A percentile compares a stretch with the other conserved stretches of the same genome.
Conservation (phyloP, 176 grass and related monocot genomes). For the Triticum turgidum region DNA sequence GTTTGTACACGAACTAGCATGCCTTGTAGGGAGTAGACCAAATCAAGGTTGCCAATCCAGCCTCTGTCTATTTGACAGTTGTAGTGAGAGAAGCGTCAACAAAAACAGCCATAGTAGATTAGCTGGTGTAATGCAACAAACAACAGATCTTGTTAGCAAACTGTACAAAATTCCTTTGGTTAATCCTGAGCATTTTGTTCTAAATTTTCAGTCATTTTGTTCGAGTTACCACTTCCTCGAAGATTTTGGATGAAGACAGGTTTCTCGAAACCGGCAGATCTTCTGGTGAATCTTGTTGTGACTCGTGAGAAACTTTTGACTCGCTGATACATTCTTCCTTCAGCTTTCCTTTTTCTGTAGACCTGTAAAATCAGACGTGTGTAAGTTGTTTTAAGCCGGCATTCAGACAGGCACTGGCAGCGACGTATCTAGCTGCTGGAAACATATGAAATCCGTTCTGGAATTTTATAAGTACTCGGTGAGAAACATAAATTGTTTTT, state of each 20-base stretch:
- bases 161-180: slow-evolving; percentile 22
- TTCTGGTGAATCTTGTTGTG: not conserved
- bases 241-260: not conserved
- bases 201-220: not conserved
- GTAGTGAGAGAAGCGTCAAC: not conserved
- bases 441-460: not conserved
- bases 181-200: not conserved
- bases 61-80: slow-evolving; percentile 5
- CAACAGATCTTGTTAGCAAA: not conserved
- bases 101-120: not conserved
- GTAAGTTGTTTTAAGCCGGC: not conserved
- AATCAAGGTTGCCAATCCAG: slow-evolving; percentile 19
- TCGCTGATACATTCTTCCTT: not conserved
- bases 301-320: not conserved
- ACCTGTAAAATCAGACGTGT: not conserved
- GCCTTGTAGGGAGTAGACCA: not conserved
- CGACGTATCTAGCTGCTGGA: not conserved
- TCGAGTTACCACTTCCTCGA: not conserved
- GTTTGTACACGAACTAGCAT: slow-evolving; percentile 19
- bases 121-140: not conserved
- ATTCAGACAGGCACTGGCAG: not conserved
- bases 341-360: not conserved
- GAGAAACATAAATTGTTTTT: no score
- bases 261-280: not conserved
- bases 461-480: no score